Evolutionary conservation across 768 basidiomycete genomes (phyloP).

Genomic region (Mycena crocata): DNA sequence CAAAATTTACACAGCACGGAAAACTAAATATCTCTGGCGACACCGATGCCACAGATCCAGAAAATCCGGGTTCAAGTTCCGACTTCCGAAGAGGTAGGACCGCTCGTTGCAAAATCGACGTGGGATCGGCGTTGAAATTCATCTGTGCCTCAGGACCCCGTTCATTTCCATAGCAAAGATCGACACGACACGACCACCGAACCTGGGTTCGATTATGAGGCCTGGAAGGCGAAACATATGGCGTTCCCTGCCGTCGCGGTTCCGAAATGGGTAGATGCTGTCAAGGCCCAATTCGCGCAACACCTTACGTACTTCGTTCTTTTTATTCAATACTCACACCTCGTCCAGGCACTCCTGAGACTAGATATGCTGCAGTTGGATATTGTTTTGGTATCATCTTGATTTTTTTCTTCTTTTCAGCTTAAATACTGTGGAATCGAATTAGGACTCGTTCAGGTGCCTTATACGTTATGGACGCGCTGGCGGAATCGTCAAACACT

Average conservation of each 20-base stretch:
- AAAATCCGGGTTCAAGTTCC: no score
- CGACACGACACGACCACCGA: conserved; percentile 26
- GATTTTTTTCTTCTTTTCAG: no score
- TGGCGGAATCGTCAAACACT: conserved; percentile 20
- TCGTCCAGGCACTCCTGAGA: conserved; percentile 24
- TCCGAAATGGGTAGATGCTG: conserved; percentile 55
- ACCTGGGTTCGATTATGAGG: conserved; percentile 40
- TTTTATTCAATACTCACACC: background rate
- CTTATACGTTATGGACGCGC: conserved; percentile 50
- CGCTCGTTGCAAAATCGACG: no score
- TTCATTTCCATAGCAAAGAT: conserved; percentile 44
- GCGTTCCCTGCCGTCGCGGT: conserved; percentile 43
- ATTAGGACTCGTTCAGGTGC: conserved; percentile 38
- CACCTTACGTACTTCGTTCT: background rate
- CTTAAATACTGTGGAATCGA: no score
- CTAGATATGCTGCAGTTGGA: conserved; percentile 42
- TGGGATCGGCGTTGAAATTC: background rate
- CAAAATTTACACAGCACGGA: no score
- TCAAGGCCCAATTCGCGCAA: conserved; percentile 47
- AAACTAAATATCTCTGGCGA: no score
- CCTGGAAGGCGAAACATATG: conserved; percentile 47
- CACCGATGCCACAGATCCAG: no score
- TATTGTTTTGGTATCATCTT: conserved; percentile 53
- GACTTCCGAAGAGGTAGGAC: no score
- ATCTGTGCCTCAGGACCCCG: conserved; percentile 45